Evolutionary conservation across 371 early-diverging fungal genomes (phyloP).

Genomic region (Syncephalastrum sp.): DNA sequence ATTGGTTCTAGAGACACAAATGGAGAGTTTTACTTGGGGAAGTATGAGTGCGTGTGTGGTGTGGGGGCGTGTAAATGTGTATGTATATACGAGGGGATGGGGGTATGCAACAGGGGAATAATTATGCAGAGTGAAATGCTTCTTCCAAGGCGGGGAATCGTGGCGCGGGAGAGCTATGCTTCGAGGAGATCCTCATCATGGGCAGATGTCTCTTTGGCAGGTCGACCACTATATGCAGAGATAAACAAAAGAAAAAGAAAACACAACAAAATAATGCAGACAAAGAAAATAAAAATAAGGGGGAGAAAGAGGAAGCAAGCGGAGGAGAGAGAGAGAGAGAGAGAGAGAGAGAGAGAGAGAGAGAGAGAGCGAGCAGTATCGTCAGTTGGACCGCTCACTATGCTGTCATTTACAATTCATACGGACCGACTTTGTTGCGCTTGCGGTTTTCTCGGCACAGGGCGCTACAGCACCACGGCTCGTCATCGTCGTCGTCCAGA

Average conservation of each 20-base stretch:
- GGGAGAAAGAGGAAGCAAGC: background rate
- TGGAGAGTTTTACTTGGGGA: constrained; percentile 1
- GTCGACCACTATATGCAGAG: constrained; percentile 9
- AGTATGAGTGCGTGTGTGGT: background rate
- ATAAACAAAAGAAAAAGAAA: constrained; percentile 2
- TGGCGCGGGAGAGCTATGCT: no score
- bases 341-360: background rate
- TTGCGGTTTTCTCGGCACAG: constrained; percentile 24
- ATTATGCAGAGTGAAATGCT: no score
- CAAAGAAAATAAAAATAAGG: background rate
- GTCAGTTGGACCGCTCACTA: background rate
- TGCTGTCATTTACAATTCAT: constrained; percentile 11
- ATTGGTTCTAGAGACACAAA: background rate
- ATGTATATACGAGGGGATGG: constrained; percentile 5
- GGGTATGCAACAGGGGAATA: constrained; percentile 3
- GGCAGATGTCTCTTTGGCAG: constrained; percentile 7
- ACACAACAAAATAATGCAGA: background rate
- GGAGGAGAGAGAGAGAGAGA: background rate
- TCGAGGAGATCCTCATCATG: background rate
- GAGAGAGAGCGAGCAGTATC: background rate
- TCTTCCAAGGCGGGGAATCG: no score
- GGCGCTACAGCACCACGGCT: constrained; percentile 26
- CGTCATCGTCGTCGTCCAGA: constrained; percentile 3
- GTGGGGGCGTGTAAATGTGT: background rate
- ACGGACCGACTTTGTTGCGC: constrained; percentile 22